Conservation (phyloP, 768 basidiomycete genomes). For the Neoboletus brunneissimus region DNA sequence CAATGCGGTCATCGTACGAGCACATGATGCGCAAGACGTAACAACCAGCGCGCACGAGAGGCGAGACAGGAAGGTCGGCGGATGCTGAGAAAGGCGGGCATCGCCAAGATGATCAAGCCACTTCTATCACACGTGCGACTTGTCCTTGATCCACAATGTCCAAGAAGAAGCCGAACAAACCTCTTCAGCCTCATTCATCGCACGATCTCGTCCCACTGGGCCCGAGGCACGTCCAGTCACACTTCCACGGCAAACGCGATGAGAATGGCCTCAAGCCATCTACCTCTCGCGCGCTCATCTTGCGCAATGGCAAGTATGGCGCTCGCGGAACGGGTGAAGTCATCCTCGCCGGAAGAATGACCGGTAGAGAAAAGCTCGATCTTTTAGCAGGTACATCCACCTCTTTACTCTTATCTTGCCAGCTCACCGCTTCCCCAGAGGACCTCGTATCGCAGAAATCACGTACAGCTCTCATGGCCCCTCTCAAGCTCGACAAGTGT, state of each 20-base stretch:
- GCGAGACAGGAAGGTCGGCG: not conserved
- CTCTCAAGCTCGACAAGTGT: conserved; percentile 62
- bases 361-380: conserved; percentile 78
- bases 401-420: not conserved
- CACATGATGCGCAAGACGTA: not conserved
- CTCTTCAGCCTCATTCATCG: conserved; percentile 18
- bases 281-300: conserved; percentile 67
- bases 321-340: conserved; percentile 70
- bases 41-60: too few relatives aligned
- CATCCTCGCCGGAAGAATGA: conserved; percentile 54
- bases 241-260: conserved; percentile 40
- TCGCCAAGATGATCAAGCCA: too few relatives aligned
- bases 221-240: conserved; percentile 46
- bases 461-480: conserved; percentile 56
- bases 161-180: conserved; percentile 30
- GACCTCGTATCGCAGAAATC: conserved; percentile 55
- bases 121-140: not conserved
- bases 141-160: conserved; percentile 21
- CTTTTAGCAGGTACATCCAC: conserved; percentile 60
- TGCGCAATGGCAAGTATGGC: conserved; percentile 75
- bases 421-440: conserved; percentile 42
- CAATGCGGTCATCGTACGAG: too few relatives aligned
- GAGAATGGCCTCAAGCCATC: conserved; percentile 55
- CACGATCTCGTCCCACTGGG: conserved; percentile 54
- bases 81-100: too few relatives aligned